These are phyloP conservation scores for Neoascochyta sp. DNA, from an alignment of 2,329 filamentous ascomycete genomes.

Conservation along the genomic window DNA sequence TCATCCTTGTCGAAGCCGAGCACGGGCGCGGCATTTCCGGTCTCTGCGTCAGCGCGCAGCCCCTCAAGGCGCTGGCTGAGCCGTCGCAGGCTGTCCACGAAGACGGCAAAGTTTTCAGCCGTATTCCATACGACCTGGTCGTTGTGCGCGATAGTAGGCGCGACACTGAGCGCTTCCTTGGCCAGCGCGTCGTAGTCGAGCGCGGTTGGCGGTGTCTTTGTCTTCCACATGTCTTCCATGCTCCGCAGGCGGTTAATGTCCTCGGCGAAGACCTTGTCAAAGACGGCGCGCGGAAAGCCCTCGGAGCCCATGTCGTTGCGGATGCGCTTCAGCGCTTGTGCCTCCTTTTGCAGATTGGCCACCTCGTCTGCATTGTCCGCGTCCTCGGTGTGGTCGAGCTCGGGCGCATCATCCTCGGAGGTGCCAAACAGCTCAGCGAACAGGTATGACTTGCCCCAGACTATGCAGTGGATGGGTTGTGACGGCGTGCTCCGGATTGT, in stretches of 20 bases:
- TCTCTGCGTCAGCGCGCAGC: constrained; percentile 55
- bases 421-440: constrained; percentile 91
- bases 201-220: constrained; percentile 67
- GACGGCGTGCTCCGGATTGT: constrained; percentile 95
- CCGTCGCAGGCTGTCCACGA: constrained; percentile 76
- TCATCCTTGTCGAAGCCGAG: constrained; percentile 97
- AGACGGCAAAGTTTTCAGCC: constrained; percentile 79
- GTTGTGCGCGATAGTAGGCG: constrained; percentile 54
- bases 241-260: constrained; percentile 78
- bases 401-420: constrained; percentile 78
- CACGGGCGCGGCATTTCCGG: constrained; percentile 51
- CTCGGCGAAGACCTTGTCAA: constrained; percentile 85
- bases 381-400: constrained; percentile 76
- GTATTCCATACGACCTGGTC: constrained; percentile 79
- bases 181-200: constrained; percentile 65
- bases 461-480: constrained; percentile 96
- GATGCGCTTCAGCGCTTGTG: constrained; percentile 78
- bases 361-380: constrained; percentile 86
- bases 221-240: constrained; percentile 97
- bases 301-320: constrained; percentile 73
- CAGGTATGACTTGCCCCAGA: constrained; percentile 97
- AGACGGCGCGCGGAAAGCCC: constrained; percentile 74
- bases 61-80: constrained; percentile 70
- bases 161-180: constrained; percentile 50
- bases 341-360: constrained; percentile 78